These are phyloP conservation scores for Neurospora sp. DNA, from an alignment of 2,329 filamentous ascomycete genomes.

Conservation along the genomic window DNA sequence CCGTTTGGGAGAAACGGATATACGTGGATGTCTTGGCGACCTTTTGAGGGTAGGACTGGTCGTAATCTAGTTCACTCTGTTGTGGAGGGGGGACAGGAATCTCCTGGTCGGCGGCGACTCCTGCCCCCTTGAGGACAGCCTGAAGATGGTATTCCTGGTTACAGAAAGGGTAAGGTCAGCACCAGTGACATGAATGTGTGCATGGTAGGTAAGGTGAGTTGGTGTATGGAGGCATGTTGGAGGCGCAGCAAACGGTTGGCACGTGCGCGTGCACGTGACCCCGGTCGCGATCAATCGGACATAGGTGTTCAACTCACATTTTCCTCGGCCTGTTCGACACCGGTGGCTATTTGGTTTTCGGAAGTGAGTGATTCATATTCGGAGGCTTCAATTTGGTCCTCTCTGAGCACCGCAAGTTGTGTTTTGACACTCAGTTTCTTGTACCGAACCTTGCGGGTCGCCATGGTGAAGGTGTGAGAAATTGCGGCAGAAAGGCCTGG, in stretches of 20 bases:
- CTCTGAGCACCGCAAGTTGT: slow-evolving; percentile 74
- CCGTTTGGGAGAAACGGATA: slow-evolving; percentile 95
- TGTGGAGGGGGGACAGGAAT: slow-evolving; percentile 57
- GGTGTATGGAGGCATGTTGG: background rate
- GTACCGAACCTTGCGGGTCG: slow-evolving; percentile 62
- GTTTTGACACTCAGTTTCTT: slow-evolving; percentile 92
- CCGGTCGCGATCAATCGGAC: slow-evolving; percentile 13
- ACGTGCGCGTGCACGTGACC: slow-evolving; percentile 41
- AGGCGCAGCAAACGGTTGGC: slow-evolving; percentile 21
- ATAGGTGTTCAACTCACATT: slow-evolving; percentile 59
- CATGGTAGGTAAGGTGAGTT: slow-evolving; percentile 1
- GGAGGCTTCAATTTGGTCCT: slow-evolving; percentile 78
- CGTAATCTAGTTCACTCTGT: slow-evolving; percentile 67
- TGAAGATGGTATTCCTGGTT: slow-evolving; percentile 88
- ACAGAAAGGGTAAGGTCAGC: slow-evolving; percentile 22
- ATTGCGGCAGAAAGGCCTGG: slow-evolving; percentile 29
- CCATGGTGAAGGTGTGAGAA: slow-evolving; percentile 39
- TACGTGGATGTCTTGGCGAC: slow-evolving; percentile 86
- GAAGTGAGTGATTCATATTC: slow-evolving; percentile 81
- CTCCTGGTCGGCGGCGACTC: slow-evolving; percentile 47
- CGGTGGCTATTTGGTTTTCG: slow-evolving; percentile 81
- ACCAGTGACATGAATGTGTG: slow-evolving; percentile 6
- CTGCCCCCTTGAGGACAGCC: slow-evolving; percentile 55
- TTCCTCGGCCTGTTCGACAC: slow-evolving; percentile 95
- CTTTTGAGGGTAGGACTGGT: slow-evolving; percentile 68